A percentile compares a stretch with the other conserved stretches of the same genome.
Conservation (phyloP, 2,329 filamentous ascomycete genomes). For the Penicillium sp. region DNA sequence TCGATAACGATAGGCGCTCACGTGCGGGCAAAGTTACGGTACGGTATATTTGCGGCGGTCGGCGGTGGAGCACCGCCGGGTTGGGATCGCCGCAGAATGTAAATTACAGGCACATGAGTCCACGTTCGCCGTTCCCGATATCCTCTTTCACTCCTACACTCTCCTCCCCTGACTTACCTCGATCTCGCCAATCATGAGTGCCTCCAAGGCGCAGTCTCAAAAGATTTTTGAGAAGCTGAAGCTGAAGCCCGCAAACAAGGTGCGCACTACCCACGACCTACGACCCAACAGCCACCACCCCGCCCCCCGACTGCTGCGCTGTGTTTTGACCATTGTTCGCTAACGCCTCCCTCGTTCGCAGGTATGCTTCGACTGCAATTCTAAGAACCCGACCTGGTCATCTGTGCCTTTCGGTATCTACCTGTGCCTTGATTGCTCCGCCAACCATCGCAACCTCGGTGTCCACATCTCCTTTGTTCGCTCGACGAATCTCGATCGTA, state of each 20-base stretch:
- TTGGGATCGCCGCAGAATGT: constrained; percentile 15
- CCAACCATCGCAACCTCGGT: constrained; percentile 94
- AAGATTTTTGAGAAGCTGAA: constrained; percentile 98
- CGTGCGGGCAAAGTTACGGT: constrained; percentile 21
- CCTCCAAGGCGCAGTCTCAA: constrained; percentile 90
- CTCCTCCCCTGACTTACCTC: constrained; percentile 12
- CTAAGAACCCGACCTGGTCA: constrained; percentile 98
- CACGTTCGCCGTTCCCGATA: constrained; percentile 38
- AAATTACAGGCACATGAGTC: constrained; percentile 32
- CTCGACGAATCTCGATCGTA: constrained; percentile 97
- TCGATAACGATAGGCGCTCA: constrained; percentile 6
- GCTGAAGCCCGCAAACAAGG: constrained; percentile 91
- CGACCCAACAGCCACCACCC: constrained; percentile 12
- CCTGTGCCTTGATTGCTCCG: constrained; percentile 94
- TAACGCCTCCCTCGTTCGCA: constrained; percentile 40
- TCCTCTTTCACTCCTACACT: constrained; percentile 21
- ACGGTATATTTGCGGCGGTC: constrained; percentile 11
- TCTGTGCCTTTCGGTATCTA: constrained; percentile 97
- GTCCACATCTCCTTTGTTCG: constrained; percentile 99
- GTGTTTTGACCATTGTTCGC: constrained; percentile 16
- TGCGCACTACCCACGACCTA: constrained; percentile 46
- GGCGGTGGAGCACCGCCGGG: constrained; percentile 9
- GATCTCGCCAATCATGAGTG: constrained; percentile 55
- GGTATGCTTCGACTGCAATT: constrained; percentile 97
- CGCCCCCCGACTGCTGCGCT: constrained; percentile 22